Evolutionary conservation across 345 rosid species (phyloP).

Genomic region (Aethionema arabicum): DNA sequence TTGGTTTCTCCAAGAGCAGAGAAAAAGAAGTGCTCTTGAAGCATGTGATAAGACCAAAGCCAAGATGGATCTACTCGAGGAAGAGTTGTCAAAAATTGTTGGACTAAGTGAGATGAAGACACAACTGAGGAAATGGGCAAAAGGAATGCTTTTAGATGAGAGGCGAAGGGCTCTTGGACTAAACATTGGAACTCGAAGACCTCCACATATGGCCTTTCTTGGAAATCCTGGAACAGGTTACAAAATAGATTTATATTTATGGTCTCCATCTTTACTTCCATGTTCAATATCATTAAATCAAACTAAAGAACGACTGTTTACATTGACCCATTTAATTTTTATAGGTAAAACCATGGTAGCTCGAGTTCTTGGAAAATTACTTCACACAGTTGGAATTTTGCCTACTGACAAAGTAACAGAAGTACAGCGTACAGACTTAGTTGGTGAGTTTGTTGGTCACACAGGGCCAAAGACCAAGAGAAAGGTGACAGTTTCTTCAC

Average conservation of each 20-base stretch:
- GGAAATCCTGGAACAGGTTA: slow-evolving; percentile 98
- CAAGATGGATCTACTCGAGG: slow-evolving; percentile 91
- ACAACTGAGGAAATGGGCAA: slow-evolving; percentile 94
- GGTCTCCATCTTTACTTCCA: neutral
- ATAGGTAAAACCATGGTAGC: slow-evolving; percentile 99
- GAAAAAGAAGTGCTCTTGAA: slow-evolving; percentile 72
- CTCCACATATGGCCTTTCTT: slow-evolving; percentile 98
- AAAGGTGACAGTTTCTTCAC: slow-evolving; percentile 50
- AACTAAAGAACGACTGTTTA: slow-evolving; percentile 19
- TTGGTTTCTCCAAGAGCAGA: slow-evolving; percentile 74
- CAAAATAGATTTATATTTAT: neutral
- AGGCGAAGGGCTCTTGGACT: slow-evolving; percentile 87
- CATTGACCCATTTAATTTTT: neutral
- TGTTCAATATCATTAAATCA: neutral
- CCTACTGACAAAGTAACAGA: slow-evolving; percentile 88
- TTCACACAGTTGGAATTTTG: slow-evolving; percentile 84
- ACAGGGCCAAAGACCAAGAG: slow-evolving; percentile 97
- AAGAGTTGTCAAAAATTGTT: slow-evolving; percentile 65
- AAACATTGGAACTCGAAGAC: slow-evolving; percentile 78
- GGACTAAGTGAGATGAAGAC: slow-evolving; percentile 82
- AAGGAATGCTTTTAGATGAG: slow-evolving; percentile 99
- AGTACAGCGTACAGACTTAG: slow-evolving; percentile 96
- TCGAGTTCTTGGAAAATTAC: slow-evolving; percentile 87
- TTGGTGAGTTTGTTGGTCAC: slow-evolving; percentile 97
- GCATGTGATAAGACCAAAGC: slow-evolving; percentile 75